Conservation (phyloP, 768 basidiomycete species). For the Russula ochroleuca region DNA sequence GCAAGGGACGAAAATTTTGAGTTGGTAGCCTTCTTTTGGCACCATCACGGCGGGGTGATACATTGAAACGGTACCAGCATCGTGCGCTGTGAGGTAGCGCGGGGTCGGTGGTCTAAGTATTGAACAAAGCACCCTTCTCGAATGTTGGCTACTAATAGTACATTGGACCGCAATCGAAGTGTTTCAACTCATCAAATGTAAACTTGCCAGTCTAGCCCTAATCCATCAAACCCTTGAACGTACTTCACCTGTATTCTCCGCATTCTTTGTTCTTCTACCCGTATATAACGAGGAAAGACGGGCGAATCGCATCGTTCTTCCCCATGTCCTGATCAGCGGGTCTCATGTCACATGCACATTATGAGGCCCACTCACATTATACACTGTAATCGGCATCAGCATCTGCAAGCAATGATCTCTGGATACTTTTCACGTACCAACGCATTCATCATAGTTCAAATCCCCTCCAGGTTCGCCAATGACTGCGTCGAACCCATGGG, state of each 20-base stretch:
- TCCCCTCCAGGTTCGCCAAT: constrained; percentile 30
- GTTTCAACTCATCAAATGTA: no score
- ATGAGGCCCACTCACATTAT: constrained; percentile 20
- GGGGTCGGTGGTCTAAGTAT: no score
- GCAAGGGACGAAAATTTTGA: no score
- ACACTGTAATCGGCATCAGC: constrained; percentile 16
- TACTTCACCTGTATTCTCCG: background rate
- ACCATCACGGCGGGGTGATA: no score
- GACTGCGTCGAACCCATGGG: constrained; percentile 29
- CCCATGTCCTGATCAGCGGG: constrained; percentile 2
- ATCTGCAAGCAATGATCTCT: background rate
- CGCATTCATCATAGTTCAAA: constrained; percentile 32
- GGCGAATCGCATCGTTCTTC: constrained; percentile 32
- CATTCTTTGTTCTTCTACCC: background rate
- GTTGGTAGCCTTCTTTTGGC: no score
- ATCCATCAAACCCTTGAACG: no score
- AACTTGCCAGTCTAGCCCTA: no score
- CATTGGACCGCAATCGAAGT: no score
- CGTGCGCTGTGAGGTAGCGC: no score
- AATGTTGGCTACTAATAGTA: no score
- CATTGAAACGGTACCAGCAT: no score
- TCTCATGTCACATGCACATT: background rate
- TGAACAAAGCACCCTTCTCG: no score
- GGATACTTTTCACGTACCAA: constrained; percentile 27
- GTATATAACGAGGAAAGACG: constrained; percentile 29